Evolutionary conservation across 768 basidiomycete genomes (phyloP).

Genomic region (Mycena vulgaris): DNA sequence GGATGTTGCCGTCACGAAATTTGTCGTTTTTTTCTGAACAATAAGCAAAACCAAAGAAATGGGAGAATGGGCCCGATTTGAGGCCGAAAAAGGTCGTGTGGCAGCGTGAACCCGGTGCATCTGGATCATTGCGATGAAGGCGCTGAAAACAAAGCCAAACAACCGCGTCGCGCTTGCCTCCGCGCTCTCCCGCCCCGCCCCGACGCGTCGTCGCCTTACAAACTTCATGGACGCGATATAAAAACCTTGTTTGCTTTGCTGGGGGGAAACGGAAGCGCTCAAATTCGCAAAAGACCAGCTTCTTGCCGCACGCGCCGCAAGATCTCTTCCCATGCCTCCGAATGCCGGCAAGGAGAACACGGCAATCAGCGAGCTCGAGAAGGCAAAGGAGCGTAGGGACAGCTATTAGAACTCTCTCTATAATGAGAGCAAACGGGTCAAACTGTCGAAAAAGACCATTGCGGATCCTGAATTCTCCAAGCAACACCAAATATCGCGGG

Average conservation of each 20-base stretch:
- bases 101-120: neutral
- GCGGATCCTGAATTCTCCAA: no score
- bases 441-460: neutral
- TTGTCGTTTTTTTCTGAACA: neutral
- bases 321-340: neutral
- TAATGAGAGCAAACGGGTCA: neutral
- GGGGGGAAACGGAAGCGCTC: neutral
- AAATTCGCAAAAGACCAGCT: neutral
- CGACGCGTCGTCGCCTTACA: neutral
- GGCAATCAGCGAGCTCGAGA: neutral
- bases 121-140: neutral
- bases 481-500: no score
- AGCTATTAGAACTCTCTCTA: constrained; percentile 3
- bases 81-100: neutral
- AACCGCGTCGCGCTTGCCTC: neutral
- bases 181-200: neutral
- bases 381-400: neutral
- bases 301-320: neutral
- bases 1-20: neutral
- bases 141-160: neutral
- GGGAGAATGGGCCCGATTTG: neutral
- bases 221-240: neutral
- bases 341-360: constrained; percentile 5
- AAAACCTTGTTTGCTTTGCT: neutral
- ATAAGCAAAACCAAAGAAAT: neutral